A percentile compares a stretch with the other conserved stretches of the same genome.
Evolutionary conservation across 208 protist species (phyloP).

Genomic region (Trypanosoma congolense): DNA sequence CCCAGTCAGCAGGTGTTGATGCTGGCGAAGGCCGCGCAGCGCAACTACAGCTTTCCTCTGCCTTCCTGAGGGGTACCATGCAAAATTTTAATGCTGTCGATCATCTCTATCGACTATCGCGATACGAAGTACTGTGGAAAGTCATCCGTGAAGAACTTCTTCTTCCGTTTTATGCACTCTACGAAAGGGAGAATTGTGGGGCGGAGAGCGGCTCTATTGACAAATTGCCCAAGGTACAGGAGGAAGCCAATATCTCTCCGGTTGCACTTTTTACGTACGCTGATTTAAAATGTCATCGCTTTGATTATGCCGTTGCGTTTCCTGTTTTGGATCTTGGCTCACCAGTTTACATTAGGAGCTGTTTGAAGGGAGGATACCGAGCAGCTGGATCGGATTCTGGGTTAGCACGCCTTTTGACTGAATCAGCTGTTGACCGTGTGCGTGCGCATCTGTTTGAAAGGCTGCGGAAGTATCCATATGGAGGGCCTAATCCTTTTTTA

Average conservation of each 20-base stretch:
- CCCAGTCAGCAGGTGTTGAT: too few species aligned
- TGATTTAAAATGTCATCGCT: conserved; percentile 94
- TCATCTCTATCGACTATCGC: conserved; percentile 13
- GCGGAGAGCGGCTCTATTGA: too few species aligned
- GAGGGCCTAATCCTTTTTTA: conserved; percentile 48
- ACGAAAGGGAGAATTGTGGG: too few species aligned
- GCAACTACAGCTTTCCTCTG: conserved; percentile 4
- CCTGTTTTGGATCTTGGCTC: conserved; percentile 61
- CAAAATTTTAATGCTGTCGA: conserved; percentile 37
- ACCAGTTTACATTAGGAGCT: conserved; percentile 21
- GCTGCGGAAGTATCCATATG: conserved; percentile 24
- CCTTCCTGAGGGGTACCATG: conserved; percentile 19
- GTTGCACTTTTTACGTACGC: conserved; percentile 90
- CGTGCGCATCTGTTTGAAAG: conserved; percentile 22
- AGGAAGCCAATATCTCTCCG: conserved; percentile 32
- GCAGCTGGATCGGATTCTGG: conserved; percentile 16
- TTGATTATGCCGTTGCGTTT: conserved; percentile 93
- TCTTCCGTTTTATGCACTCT: conserved; percentile 16
- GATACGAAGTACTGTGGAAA: conserved; percentile 15
- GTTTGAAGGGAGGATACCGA: conserved; percentile 10
- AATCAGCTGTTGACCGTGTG: conserved; percentile 17
- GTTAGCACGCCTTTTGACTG: conserved; percentile 13
- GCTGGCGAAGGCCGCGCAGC: too few species aligned
- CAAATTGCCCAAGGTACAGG: too few species aligned
- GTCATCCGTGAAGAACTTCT: conserved; percentile 22